Evolutionary conservation across 306 rosid genomes (phyloP).

Genomic region (Vicia faba): DNA sequence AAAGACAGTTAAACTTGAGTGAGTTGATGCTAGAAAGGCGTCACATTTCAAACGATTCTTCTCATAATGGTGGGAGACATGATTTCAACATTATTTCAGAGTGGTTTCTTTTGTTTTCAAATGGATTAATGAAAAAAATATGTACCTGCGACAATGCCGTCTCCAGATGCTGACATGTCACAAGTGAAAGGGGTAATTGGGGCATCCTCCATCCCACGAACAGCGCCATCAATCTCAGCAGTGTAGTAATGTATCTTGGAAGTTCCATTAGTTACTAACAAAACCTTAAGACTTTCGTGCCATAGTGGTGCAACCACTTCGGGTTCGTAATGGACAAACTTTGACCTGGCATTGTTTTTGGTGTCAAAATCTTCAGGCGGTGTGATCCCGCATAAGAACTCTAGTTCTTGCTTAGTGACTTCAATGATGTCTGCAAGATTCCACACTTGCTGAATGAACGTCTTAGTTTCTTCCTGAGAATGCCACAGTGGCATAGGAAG

Average conservation of each 20-base stretch:
- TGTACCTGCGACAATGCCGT: slow-evolving; percentile 91
- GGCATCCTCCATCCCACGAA: slow-evolving; percentile 87
- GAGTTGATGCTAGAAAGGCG: slow-evolving; percentile 19
- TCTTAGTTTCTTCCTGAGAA: slow-evolving; percentile 75
- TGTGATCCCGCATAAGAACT: slow-evolving; percentile 77
- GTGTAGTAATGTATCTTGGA: slow-evolving; percentile 96
- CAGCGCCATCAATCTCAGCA: slow-evolving; percentile 66
- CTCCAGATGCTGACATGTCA: slow-evolving; percentile 96
- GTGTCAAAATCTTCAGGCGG: slow-evolving; percentile 90
- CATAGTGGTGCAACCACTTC: slow-evolving; percentile 69
- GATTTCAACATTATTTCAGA: slow-evolving; percentile 11
- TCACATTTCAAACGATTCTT: slow-evolving; percentile 22
- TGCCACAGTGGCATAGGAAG: slow-evolving; percentile 92
- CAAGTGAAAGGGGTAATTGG: slow-evolving; percentile 74
- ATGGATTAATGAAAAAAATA: slow-evolving; percentile 13
- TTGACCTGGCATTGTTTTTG: slow-evolving; percentile 68
- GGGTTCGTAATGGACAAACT: slow-evolving; percentile 77
- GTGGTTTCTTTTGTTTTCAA: slow-evolving; percentile 19
- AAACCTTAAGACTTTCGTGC: slow-evolving; percentile 86
- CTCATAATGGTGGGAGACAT: slow-evolving; percentile 7
- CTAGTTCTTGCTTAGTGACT: slow-evolving; percentile 95
- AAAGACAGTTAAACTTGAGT: slow-evolving; percentile 8
- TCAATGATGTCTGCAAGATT: slow-evolving; percentile 84
- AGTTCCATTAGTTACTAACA: slow-evolving; percentile 96
- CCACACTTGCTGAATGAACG: slow-evolving; percentile 77